Base-by-base conservation (phyloP, 1,284 basidiomycete species). In the Trichosporon asahii region DNA sequence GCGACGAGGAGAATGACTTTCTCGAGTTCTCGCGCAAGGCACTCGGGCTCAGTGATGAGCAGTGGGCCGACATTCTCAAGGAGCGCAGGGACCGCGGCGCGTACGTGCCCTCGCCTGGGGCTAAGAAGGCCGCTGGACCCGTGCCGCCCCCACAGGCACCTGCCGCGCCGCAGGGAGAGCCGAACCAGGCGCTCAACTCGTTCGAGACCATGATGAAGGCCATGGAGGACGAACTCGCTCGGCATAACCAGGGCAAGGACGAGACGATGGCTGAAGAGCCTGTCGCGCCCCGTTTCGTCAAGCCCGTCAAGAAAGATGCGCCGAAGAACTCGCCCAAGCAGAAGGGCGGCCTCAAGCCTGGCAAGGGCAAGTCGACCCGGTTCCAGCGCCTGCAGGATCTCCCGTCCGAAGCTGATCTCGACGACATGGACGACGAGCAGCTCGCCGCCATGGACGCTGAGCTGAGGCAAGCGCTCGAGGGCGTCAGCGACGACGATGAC, bases 201-300 rank as follows among this genome's bases (percentile, higher is more conserved):
- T 98, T 98, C 75, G 95, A 98, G 77, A 88, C 90, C 7, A 91
- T 98, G 49, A 98, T 98, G 95, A 88, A 89, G 77, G 93, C 93
- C 1, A 93, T 98, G 91, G 95, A 98, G 76, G 87, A 85, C 21
- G 92, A 95, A 76, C 86, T 97, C 15, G 85, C 85, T 64, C 73
- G 76, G 33, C 69, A 71, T 23, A 74, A 73, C 65, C 37, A 61
- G 46, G 49, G 40, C 11, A 57, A 40, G n/a, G 65, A 55, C 31
- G 57, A 57, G 68, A 7, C 57, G 14, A 61, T 61, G 57, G 27
- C 29, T 61, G 57, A 61, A 31, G 6, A 61, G 57, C 27, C 57
- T 33, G 57, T 31, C 6, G 27, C 27, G 29, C 57, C 57, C 29
- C 27, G 5, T 5, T 70, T 70, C 68, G 64, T 37, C 33, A 61